These are phyloP conservation scores for Trichoderma cornu-damae DNA, from an alignment of 2,329 filamentous ascomycete genomes.

Conservation along the genomic window DNA sequence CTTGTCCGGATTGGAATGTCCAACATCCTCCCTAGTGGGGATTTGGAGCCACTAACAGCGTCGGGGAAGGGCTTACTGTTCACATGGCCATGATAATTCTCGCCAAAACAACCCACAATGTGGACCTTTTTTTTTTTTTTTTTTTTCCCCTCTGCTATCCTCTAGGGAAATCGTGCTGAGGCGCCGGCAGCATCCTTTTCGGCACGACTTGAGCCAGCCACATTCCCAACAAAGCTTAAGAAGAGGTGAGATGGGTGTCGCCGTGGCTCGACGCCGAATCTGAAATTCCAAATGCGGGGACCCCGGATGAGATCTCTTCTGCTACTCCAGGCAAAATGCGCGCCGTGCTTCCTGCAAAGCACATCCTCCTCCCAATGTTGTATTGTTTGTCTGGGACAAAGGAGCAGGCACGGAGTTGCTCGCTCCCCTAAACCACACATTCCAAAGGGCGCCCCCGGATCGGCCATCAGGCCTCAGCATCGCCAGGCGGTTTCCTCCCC, in stretches of 20 bases:
- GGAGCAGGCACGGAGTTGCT: background rate
- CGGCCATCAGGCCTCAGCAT: background rate
- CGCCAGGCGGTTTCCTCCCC: conserved; percentile 5
- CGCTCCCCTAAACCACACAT: background rate
- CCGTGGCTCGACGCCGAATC: conserved; percentile 4
- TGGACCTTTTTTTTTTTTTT: background rate
- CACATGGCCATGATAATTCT: conserved; percentile 17
- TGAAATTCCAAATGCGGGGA: conserved; percentile 17
- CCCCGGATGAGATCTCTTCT: conserved; percentile 6
- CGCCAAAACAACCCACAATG: conserved; percentile 4
- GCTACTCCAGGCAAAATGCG: too few relatives aligned
- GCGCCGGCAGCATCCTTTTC: background rate
- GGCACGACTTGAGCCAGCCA: background rate
- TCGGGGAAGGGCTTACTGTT: conserved; percentile 2
- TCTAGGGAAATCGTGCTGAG: background rate
- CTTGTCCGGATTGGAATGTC: conserved; percentile 7
- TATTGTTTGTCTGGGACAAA: background rate
- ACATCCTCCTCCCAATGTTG: too few relatives aligned
- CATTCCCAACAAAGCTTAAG: conserved; percentile 6
- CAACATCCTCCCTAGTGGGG: background rate
- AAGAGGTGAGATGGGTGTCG: conserved; percentile 3
- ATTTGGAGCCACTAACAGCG: conserved; percentile 7
- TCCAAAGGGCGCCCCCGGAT: background rate
- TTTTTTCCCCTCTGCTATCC: too few relatives aligned
- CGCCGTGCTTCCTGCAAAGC: too few relatives aligned